Conservation (phyloP, 2,329 filamentous ascomycete species). For the Fusarium buxicola region DNA sequence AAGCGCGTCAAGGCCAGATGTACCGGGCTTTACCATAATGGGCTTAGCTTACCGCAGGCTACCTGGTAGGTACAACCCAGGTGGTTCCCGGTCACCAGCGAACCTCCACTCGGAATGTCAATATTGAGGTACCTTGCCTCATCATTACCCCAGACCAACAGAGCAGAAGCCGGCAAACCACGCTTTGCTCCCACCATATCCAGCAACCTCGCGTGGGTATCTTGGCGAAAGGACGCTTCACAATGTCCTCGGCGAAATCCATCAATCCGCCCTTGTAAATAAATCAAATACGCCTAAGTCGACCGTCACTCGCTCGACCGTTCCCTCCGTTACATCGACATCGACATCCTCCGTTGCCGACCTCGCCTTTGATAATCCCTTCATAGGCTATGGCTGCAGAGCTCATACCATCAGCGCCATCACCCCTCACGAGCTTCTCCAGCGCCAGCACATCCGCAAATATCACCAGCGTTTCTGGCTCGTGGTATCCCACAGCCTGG, state of each 20-base stretch:
- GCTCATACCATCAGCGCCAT: conserved; percentile 33
- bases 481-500: conserved; percentile 68
- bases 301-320: conserved; percentile 2
- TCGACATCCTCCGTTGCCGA: background rate
- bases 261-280: conserved; percentile 27
- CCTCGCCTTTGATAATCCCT: conserved; percentile 14
- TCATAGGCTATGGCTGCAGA: conserved; percentile 42
- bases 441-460: conserved; percentile 18
- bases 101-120: conserved; percentile 26
- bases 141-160: conserved; percentile 25
- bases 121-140: conserved; percentile 28
- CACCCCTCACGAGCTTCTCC: conserved; percentile 37
- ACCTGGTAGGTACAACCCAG: conserved; percentile 12
- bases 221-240: conserved; percentile 34
- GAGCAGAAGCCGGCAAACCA: conserved; percentile 22
- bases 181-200: conserved; percentile 12
- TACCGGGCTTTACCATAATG: background rate
- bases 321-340: background rate
- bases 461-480: conserved; percentile 17
- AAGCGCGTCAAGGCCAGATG: background rate
- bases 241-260: conserved; percentile 35
- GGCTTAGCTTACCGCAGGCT: background rate
- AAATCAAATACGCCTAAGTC: conserved; percentile 1
- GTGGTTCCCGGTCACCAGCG: conserved; percentile 6
- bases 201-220: conserved; percentile 18